A percentile compares a stretch with the other conserved stretches of the same genome.
Conservation (phyloP, 768 basidiomycete species). For the Pleurotus giganteus region DNA sequence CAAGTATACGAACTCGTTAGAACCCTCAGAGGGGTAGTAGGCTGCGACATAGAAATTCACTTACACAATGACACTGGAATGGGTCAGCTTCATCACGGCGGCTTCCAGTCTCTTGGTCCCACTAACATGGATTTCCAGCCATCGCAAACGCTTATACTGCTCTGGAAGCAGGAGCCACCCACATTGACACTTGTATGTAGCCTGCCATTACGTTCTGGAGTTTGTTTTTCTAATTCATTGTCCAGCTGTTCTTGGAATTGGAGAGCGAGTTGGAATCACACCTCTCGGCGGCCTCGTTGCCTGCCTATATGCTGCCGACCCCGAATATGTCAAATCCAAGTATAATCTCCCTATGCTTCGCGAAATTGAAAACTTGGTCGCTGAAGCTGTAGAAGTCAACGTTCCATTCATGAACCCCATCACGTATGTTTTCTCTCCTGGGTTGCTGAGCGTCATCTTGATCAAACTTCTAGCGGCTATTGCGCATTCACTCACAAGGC, state of each 20-base stretch:
- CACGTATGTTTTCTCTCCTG: slow-evolving; percentile 49
- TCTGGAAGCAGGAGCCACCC: slow-evolving; percentile 97
- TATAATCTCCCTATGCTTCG: slow-evolving; percentile 97
- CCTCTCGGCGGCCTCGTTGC: slow-evolving; percentile 96
- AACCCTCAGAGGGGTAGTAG: slow-evolving; percentile 93
- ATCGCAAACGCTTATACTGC: slow-evolving; percentile 99
- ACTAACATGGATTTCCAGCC: slow-evolving; percentile 41
- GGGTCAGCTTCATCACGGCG: slow-evolving; percentile 49
- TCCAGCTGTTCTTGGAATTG: slow-evolving; percentile 91
- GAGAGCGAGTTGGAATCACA: slow-evolving; percentile 98
- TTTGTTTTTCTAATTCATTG: slow-evolving; percentile 9
- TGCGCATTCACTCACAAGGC: slow-evolving; percentile 99
- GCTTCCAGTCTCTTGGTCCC: slow-evolving; percentile 2
- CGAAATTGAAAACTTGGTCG: slow-evolving; percentile 98
- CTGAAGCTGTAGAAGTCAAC: slow-evolving; percentile 97
- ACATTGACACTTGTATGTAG: slow-evolving; percentile 90
- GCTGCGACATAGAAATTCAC: slow-evolving; percentile 97
- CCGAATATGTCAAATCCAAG: slow-evolving; percentile 99
- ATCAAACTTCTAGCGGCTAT: slow-evolving; percentile 67
- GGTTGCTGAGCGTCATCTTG: slow-evolving; percentile 6
- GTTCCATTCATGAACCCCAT: slow-evolving; percentile 97
- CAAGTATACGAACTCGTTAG: slow-evolving; percentile 98
- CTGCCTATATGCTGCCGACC: slow-evolving; percentile 94
- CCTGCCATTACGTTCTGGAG: not conserved
- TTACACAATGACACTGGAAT: slow-evolving; percentile 98